phyloP scores from a whole-genome alignment of 345 rosid genomes.

The Nasturtium officinale region DNA sequence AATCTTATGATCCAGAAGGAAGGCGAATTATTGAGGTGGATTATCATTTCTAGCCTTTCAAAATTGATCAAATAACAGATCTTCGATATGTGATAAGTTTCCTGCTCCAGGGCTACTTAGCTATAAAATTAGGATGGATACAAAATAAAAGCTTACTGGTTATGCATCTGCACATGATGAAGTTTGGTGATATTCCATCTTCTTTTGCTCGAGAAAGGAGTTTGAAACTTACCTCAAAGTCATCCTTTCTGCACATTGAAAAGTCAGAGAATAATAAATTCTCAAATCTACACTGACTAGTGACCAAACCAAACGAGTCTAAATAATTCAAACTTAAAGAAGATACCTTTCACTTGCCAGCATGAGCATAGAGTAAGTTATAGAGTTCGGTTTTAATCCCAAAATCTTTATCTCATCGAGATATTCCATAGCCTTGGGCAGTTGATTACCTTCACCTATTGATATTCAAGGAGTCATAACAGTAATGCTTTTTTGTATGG shows the following conservation, averaged over 20 bases:
- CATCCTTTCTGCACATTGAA: constrained; percentile 65
- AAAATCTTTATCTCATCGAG: constrained; percentile 72
- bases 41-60: not conserved
- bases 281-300: constrained; percentile 22
- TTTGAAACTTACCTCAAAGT: constrained; percentile 65
- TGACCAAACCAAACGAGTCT: constrained; percentile 27
- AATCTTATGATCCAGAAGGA: not conserved
- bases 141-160: constrained; percentile 60
- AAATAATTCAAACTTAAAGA: constrained; percentile 17
- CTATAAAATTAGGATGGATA: not conserved
- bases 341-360: constrained; percentile 84
- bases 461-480: constrained; percentile 31
- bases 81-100: not conserved
- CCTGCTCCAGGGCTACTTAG: not conserved
- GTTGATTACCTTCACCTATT: constrained; percentile 88
- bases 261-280: constrained; percentile 15
- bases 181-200: constrained; percentile 65
- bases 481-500: constrained; percentile 8
- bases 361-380: constrained; percentile 82
- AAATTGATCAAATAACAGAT: not conserved
- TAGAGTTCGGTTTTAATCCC: constrained; percentile 63
- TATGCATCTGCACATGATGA: constrained; percentile 73
- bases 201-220: constrained; percentile 74
- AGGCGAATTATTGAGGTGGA: not conserved
- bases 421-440: constrained; percentile 72